phyloP scores from a whole-genome alignment of 352 stramenopile species.

The Phytophthora sp. region DNA sequence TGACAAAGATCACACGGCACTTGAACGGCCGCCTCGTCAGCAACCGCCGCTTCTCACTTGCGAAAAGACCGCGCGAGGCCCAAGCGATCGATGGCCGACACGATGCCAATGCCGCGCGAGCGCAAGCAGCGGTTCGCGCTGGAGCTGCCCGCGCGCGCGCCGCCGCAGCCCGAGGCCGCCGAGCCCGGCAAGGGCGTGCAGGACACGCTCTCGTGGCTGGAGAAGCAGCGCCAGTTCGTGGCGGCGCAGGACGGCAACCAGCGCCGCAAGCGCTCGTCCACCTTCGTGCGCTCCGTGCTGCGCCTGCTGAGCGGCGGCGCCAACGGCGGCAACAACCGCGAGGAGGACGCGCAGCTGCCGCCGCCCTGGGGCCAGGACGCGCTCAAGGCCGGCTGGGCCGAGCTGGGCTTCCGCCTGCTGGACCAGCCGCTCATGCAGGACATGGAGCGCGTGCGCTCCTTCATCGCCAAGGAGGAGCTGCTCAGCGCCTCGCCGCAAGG shows the following conservation, averaged over 20 bases:
- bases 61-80: conserved; percentile 20
- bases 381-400: conserved; percentile 52
- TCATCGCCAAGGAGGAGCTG: conserved; percentile 59
- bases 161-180: neutral
- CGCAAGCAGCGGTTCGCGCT: conserved; percentile 46
- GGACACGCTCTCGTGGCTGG: conserved; percentile 76
- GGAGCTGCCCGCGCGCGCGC: conserved; percentile 5
- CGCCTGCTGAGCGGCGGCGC: conserved; percentile 46
- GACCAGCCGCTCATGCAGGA: conserved; percentile 69
- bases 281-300: conserved; percentile 69
- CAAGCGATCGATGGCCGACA: conserved; percentile 19
- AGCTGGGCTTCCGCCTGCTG: conserved; percentile 57
- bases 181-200: conserved; percentile 39
- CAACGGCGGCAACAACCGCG: conserved; percentile 11
- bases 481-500: conserved; percentile 53
- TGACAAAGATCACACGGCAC: conserved; percentile 28
- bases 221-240: conserved; percentile 55
- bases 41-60: conserved; percentile 29
- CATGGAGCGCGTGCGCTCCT: conserved; percentile 51
- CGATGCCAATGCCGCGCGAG: conserved; percentile 15
- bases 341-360: conserved; percentile 27
- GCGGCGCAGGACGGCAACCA: conserved; percentile 38
- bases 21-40: neutral
- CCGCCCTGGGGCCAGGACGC: conserved; percentile 55
- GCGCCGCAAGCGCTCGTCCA: conserved; percentile 52